These are phyloP conservation scores for Plasmopara muralis DNA, from an alignment of 352 stramenopile species.

Conservation along the genomic window DNA sequence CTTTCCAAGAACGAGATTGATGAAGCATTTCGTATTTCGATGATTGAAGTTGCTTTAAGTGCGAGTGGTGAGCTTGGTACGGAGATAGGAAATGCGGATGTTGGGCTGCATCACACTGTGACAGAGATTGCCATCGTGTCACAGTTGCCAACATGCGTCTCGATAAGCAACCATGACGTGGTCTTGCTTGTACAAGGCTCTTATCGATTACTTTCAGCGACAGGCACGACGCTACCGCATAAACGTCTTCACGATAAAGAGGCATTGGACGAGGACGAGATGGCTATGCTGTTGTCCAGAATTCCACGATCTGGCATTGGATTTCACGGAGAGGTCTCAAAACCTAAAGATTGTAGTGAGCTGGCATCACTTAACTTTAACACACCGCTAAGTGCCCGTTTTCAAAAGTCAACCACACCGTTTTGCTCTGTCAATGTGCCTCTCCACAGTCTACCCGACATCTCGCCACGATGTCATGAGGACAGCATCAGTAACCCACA, in stretches of 20 bases:
- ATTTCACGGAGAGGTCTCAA: slow-evolving; percentile 63
- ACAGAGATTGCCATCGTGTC: slow-evolving; percentile 41
- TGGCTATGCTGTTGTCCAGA: slow-evolving; percentile 54
- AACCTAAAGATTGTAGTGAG: slow-evolving; percentile 44
- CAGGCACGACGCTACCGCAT: slow-evolving; percentile 16
- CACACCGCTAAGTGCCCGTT: slow-evolving; percentile 52
- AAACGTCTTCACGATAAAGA: slow-evolving; percentile 56
- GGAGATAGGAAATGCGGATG: slow-evolving; percentile 26
- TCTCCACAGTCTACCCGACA: slow-evolving; percentile 32
- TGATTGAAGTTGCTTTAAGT: slow-evolving; percentile 26
- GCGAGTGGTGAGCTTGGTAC: slow-evolving; percentile 17
- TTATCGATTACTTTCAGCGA: slow-evolving; percentile 32
- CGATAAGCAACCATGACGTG: slow-evolving; percentile 37
- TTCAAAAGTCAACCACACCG: slow-evolving; percentile 73
- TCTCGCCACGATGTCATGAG: slow-evolving; percentile 25
- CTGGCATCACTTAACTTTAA: slow-evolving; percentile 40
- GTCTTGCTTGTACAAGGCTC: slow-evolving; percentile 54
- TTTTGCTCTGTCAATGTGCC: slow-evolving; percentile 67
- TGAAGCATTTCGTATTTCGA: slow-evolving; percentile 44
- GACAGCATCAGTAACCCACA: slow-evolving; percentile 20
- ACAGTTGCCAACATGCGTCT: slow-evolving; percentile 47
- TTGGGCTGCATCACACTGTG: slow-evolving; percentile 34
- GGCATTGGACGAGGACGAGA: slow-evolving; percentile 45
- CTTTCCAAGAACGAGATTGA: slow-evolving; percentile 41
- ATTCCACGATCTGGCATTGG: slow-evolving; percentile 67